Base-by-base conservation (phyloP, 2,329 filamentous ascomycete genomes). In the Alternaria gaisen region DNA sequence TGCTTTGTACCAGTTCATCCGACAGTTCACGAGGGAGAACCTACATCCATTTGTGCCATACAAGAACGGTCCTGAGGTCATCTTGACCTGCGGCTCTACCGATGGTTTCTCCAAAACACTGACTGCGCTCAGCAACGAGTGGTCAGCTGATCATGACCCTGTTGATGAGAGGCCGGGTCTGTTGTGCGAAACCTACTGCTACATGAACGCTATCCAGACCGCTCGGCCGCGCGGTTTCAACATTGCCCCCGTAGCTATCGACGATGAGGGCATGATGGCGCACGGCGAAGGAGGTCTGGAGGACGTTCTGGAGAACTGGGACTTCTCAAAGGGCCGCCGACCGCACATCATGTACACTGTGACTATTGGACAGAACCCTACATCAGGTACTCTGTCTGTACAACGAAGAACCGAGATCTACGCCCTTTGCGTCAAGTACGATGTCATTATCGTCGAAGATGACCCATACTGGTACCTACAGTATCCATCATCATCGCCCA, bases 401-500 rank as follows among this genome's bases (percentile, higher is more conserved):
- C 81, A 90, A 71, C 88, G 94, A 41, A 87, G 92, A 56, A 90
- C 87, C 70, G 88, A 93, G 53, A 85, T 97, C 28, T 97, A 97
- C 75, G 87, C 85, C 18, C 77, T 97, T 14, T 95, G 91, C 80
- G 88, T 88, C 76, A 87, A 90, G 75, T 97, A 92, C 80, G 93
- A 97, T 77, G 86, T 97, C 64, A 87, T 97, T 72, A 97, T 97
- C 66, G 82, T 96, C 63, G 94, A 98, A 79, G 94, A 98, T 71
- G 94, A 97, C 64, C 94, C 94, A 6, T 97, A 97, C 82, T 97
- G 93, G 92, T 94, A 95, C 77, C 84, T 98, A 9, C 94, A 97
- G 77, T 97, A 88, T 78, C 92, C 93, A 0, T 91, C 91, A 0
- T 89, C 91, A 0, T 86, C 81, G 9, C 74, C 82, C 53, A 72